A percentile compares a stretch with the other conserved stretches of the same genome.
Evolutionary conservation across 768 basidiomycete genomes (phyloP).

Genomic region (Lyophyllum semitale): DNA sequence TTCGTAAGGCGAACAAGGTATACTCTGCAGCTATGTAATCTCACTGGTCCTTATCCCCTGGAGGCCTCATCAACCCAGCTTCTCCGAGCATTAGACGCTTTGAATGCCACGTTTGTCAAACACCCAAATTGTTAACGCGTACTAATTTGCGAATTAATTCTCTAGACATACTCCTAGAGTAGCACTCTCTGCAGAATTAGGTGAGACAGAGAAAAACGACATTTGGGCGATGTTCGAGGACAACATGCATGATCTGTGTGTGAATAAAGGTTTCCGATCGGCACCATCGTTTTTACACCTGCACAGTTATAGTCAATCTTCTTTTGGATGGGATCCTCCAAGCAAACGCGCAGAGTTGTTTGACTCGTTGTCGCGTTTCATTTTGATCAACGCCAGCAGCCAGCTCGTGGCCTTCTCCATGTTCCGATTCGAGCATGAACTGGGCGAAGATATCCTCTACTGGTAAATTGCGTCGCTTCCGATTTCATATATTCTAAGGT

Average conservation of each 20-base stretch:
- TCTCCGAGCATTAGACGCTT: slow-evolving; percentile 2
- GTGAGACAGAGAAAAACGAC: slow-evolving; percentile 33
- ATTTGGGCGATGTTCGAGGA: slow-evolving; percentile 56
- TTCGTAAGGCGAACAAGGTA: slow-evolving; percentile 20
- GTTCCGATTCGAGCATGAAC: slow-evolving; percentile 78
- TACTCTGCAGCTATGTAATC: too few species aligned
- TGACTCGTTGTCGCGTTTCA: slow-evolving; percentile 57
- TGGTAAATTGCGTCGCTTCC: slow-evolving; percentile 47
- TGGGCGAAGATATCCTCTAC: slow-evolving; percentile 61
- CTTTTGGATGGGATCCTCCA: slow-evolving; percentile 66
- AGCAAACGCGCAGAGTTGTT: slow-evolving; percentile 65
- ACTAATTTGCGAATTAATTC: not conserved
- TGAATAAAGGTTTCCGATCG: not conserved
- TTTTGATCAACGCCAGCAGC: slow-evolving; percentile 39
- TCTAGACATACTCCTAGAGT: slow-evolving; percentile 18
- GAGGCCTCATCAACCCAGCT: slow-evolving; percentile 18
- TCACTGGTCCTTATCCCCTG: not conserved
- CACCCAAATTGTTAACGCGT: not conserved
- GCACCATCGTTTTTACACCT: not conserved
- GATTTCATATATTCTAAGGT: not conserved
- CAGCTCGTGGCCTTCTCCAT: slow-evolving; percentile 45
- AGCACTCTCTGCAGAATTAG: slow-evolving; percentile 32
- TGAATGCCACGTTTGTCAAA: slow-evolving; percentile 9
- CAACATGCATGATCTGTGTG: slow-evolving; percentile 59
- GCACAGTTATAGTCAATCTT: slow-evolving; percentile 53